phyloP scores from a whole-genome alignment of 495 filamentous ascomycete genomes.

The Platismatia glauca region DNA sequence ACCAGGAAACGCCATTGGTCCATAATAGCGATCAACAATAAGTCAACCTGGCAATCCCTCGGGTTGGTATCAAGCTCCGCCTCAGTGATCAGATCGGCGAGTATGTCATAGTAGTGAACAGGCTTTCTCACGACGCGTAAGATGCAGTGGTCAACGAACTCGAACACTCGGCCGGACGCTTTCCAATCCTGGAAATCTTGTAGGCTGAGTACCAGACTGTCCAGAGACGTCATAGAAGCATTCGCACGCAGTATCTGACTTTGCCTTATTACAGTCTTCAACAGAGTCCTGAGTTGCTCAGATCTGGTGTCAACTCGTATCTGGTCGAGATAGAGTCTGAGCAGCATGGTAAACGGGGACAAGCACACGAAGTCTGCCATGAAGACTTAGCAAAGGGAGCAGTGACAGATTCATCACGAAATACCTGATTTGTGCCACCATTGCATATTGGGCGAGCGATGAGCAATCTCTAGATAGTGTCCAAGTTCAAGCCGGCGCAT shows the following conservation, averaged over 20 bases:
- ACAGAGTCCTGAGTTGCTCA: conserved; percentile 22
- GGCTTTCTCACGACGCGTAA: conserved; percentile 59
- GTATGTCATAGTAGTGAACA: conserved; percentile 60
- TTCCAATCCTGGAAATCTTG: conserved; percentile 21
- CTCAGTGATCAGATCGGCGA: conserved; percentile 24
- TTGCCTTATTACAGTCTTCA: conserved; percentile 43
- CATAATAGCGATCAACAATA: conserved; percentile 51
- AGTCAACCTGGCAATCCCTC: conserved; percentile 32
- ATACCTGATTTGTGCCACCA: conserved; percentile 66
- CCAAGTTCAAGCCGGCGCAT: conserved; percentile 60
- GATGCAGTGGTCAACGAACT: conserved; percentile 74
- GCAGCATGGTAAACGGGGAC: conserved; percentile 58
- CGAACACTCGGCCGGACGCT: conserved; percentile 32
- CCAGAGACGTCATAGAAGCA: conserved; percentile 37
- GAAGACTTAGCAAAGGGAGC: conserved; percentile 13
- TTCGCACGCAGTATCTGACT: conserved; percentile 39
- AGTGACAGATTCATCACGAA: conserved; percentile 2
- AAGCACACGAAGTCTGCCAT: conserved; percentile 29
- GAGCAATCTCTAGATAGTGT: conserved; percentile 66
- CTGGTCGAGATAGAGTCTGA: conserved; percentile 44
- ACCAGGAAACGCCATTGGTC: conserved; percentile 71
- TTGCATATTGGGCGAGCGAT: conserved; percentile 66
- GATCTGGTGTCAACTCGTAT: conserved; percentile 26
- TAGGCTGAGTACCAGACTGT: conserved; percentile 46
- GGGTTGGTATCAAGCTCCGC: conserved; percentile 16